Evolutionary conservation across 768 basidiomycete genomes (phyloP).

Genomic region (Leccinum incarnatum): DNA sequence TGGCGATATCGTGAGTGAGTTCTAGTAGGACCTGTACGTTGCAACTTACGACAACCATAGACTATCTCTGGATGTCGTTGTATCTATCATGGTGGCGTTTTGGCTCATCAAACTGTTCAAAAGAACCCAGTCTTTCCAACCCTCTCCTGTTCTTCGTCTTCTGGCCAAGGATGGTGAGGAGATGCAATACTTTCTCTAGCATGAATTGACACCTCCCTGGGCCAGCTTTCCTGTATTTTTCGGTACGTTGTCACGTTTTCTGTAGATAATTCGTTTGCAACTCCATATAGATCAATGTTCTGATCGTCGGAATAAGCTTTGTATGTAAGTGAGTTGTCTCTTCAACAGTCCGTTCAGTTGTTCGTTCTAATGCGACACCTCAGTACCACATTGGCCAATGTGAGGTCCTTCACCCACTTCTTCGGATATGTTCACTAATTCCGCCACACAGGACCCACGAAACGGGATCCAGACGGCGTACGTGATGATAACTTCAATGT

Average conservation of each 20-base stretch:
- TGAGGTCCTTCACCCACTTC: not conserved
- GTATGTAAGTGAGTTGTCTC: constrained; percentile 7
- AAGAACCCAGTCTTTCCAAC: not conserved
- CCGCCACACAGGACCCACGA: constrained; percentile 2
- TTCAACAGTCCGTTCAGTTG: not conserved
- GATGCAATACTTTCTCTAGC: not conserved
- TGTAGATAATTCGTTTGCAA: not conserved
- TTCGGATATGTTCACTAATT: not conserved
- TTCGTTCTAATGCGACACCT: not conserved
- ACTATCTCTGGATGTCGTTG: not conserved
- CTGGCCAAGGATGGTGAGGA: constrained; percentile 12
- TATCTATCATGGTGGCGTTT: constrained; percentile 2
- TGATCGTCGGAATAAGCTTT: not conserved
- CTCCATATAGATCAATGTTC: not conserved
- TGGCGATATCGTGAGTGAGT: not conserved
- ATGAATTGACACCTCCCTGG: not conserved
- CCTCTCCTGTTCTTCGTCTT: not conserved
- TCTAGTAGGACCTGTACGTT: too few species aligned
- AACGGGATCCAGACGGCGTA: constrained; percentile 2
- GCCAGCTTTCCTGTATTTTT: not conserved
- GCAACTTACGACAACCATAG: not conserved
- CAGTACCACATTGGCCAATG: not conserved
- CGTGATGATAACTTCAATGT: not conserved
- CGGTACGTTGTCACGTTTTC: not conserved
- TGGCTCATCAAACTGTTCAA: constrained; percentile 3